Evolutionary conservation across 2,329 filamentous ascomycete species (phyloP).

Genomic region (Boeremia lycopersici): DNA sequence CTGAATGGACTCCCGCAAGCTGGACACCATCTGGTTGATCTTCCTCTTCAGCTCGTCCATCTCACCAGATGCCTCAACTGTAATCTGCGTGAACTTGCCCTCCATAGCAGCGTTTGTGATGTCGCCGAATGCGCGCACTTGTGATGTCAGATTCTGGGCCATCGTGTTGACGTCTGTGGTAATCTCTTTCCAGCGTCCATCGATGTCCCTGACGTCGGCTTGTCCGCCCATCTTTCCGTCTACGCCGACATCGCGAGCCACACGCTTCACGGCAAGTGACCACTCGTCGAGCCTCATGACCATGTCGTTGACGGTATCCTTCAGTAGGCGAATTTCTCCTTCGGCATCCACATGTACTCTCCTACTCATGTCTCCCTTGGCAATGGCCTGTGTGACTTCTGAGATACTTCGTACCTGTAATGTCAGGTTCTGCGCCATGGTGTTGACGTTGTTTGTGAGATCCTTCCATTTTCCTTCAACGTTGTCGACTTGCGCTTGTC

Average conservation of each 20-base stretch:
- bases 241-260: conserved; percentile 94
- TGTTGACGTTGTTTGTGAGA: conserved; percentile 70
- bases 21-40: conserved; percentile 99
- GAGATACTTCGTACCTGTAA: conserved; percentile 85
- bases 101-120: conserved; percentile 98
- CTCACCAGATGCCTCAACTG: conserved; percentile 95
- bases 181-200: conserved; percentile 97
- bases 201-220: conserved; percentile 89
- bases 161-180: conserved; percentile 96
- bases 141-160: conserved; percentile 82
- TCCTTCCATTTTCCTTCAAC: conserved; percentile 72
- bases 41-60: conserved; percentile 99
- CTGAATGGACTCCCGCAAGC: conserved; percentile 93
- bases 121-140: conserved; percentile 96
- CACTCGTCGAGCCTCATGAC: conserved; percentile 93
- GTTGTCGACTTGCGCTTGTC: conserved; percentile 68
- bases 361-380: conserved; percentile 92
- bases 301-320: conserved; percentile 99
- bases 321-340: conserved; percentile 90
- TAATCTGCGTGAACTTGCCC: conserved; percentile 96
- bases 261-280: conserved; percentile 93
- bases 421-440: conserved; percentile 69
- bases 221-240: conserved; percentile 99
- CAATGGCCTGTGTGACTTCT: conserved; percentile 91
- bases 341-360: conserved; percentile 95